Percentiles rank a stretch among this genome's conserved stretches.
Conservation (phyloP, 164 flowering plant genomes). For the Cinnamomum chago region DNA sequence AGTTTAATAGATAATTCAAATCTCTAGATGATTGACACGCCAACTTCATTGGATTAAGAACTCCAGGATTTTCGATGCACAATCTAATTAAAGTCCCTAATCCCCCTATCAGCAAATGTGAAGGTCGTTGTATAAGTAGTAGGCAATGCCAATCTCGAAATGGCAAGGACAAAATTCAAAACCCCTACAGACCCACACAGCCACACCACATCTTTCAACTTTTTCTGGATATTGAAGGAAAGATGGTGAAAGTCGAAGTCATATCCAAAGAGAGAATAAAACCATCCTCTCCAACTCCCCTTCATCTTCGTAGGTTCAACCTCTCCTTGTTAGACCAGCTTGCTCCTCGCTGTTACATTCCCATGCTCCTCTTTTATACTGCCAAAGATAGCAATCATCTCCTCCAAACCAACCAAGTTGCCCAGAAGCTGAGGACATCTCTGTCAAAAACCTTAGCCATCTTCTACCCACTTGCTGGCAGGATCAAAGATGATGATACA, state of each 20-base stretch:
- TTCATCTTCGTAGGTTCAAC: constrained; percentile 24
- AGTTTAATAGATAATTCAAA: no score
- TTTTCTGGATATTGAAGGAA: not conserved
- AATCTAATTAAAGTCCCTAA: no score
- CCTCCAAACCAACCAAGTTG: not conserved
- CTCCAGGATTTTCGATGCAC: no score
- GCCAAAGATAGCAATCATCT: not conserved
- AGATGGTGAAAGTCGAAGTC: constrained; percentile 29
- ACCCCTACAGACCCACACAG: no score
- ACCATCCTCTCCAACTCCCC: constrained; percentile 28
- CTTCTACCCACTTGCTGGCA: constrained; percentile 40
- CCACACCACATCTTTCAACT: no score
- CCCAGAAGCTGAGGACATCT: constrained; percentile 20
- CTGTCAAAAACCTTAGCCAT: constrained; percentile 22
- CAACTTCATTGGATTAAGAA: no score
- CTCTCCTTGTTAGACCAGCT: constrained; percentile 52
- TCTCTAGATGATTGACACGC: no score
- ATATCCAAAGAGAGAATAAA: constrained; percentile 25
- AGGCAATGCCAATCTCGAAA: no score
- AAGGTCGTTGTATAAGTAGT: no score
- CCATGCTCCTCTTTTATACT: constrained; percentile 36
- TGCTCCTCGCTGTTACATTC: constrained; percentile 26
- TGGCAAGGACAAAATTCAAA: no score
- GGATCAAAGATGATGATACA: constrained; percentile 10
- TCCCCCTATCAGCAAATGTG: no score